These are phyloP conservation scores for Didymosphaeria variabile DNA, from an alignment of 2,329 filamentous ascomycete species.

Conservation along the genomic window DNA sequence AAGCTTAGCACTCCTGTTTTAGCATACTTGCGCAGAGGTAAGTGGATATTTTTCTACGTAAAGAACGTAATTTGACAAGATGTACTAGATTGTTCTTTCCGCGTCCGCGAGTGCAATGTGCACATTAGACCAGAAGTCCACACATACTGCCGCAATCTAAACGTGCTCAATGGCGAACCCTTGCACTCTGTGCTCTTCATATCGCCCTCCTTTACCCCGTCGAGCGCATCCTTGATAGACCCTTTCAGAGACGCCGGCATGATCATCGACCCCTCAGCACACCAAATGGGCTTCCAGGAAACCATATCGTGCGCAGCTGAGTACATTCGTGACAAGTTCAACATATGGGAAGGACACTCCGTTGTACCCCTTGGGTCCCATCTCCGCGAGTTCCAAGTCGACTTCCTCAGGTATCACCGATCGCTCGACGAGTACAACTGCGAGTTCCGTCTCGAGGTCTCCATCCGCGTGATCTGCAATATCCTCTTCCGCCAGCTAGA, in stretches of 20 bases:
- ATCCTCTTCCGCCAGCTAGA: background rate
- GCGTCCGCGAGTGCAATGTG: background rate
- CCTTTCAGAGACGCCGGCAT: background rate
- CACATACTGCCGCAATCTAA: background rate
- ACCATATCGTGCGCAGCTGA: background rate
- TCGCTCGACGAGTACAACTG: background rate
- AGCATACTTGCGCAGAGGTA: background rate
- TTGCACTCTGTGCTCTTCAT: background rate
- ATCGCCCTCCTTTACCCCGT: background rate
- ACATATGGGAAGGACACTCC: background rate
- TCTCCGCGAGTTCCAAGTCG: background rate
- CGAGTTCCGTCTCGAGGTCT: background rate
- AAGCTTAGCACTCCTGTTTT: background rate
- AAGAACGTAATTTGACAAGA: background rate
- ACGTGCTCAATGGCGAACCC: background rate
- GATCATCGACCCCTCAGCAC: background rate
- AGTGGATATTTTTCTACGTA: background rate
- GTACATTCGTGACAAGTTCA: background rate
- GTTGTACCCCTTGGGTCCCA: background rate
- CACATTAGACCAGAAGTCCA: background rate
- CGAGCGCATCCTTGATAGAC: background rate
- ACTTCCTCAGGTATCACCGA: background rate
- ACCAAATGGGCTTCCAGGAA: background rate
- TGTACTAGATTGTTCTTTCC: background rate
- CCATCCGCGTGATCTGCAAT: background rate